Evolutionary conservation across 2,329 filamentous ascomycete genomes (phyloP).

Genomic region (Botrytis aclada): DNA sequence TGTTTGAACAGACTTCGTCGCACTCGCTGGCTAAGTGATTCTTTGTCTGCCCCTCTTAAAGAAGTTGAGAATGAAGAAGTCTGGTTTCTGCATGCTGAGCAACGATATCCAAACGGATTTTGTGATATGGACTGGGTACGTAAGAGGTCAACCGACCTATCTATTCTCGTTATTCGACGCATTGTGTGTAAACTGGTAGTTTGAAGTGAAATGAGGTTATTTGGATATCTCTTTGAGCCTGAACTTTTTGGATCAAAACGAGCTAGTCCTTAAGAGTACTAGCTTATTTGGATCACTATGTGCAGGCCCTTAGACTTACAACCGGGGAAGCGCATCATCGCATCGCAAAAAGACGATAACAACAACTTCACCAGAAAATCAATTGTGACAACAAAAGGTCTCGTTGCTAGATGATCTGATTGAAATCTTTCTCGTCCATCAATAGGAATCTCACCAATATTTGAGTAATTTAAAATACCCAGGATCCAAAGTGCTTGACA

Average conservation of each 20-base stretch:
- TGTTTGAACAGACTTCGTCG: constrained; percentile 50
- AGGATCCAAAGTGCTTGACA: not conserved
- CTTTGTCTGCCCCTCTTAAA: constrained; percentile 23
- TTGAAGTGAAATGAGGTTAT: not conserved
- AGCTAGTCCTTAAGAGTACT: constrained; percentile 19
- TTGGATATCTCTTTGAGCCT: constrained; percentile 23
- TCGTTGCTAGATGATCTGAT: not conserved
- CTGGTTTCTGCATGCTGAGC: constrained; percentile 32
- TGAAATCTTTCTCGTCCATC: not conserved
- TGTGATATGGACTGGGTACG: constrained; percentile 19
- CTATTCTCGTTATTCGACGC: constrained; percentile 36
- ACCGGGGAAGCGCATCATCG: constrained; percentile 6
- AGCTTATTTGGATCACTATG: constrained; percentile 14
- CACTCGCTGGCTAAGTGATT: constrained; percentile 44
- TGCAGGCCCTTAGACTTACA: not conserved
- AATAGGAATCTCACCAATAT: not conserved
- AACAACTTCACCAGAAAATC: not conserved
- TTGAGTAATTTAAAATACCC: not conserved
- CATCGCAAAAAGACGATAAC: not conserved
- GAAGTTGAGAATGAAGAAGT: constrained; percentile 35
- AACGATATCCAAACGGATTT: constrained; percentile 27
- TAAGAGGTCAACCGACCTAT: constrained; percentile 35
- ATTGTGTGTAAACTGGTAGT: constrained; percentile 25
- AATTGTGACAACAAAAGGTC: not conserved
- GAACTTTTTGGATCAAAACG: constrained; percentile 17